Conservation (phyloP, 306 rosid genomes). For the Ammopiptanthus mongolicus region DNA sequence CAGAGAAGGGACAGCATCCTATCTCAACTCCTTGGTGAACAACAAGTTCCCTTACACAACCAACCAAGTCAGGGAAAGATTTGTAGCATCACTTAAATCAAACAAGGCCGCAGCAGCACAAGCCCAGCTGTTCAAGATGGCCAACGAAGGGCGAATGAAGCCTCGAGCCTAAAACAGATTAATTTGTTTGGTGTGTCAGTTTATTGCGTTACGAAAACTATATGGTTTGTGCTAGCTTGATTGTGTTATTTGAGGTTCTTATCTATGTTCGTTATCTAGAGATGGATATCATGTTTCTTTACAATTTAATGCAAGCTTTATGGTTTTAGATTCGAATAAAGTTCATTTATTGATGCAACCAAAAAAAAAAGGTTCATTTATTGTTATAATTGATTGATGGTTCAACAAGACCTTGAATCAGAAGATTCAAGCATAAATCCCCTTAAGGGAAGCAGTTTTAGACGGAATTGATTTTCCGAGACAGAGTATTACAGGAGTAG, state of each 20-base stretch:
- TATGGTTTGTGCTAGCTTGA: constrained; percentile 19
- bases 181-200: constrained; percentile 16
- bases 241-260: constrained; percentile 17
- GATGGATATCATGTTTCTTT: constrained; percentile 22
- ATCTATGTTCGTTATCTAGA: constrained; percentile 15
- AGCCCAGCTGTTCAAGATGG: constrained; percentile 72
- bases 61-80: constrained; percentile 62
- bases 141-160: constrained; percentile 75
- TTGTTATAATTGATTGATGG: neutral
- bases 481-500: neutral
- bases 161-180: constrained; percentile 32
- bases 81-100: constrained; percentile 53
- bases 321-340: constrained; percentile 16
- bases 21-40: constrained; percentile 79
- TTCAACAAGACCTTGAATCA: neutral
- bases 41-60: constrained; percentile 66
- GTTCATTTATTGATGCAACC: neutral
- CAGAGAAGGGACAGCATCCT: constrained; percentile 81
- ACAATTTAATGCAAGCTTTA: constrained; percentile 17
- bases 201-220: constrained; percentile 1
- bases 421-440: neutral
- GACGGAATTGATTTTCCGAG: neutral
- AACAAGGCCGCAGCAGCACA: constrained; percentile 72
- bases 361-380: neutral
- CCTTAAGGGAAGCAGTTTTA: neutral